phyloP scores from a whole-genome alignment of 345 rosid genomes.

The Pistacia atlantica region DNA sequence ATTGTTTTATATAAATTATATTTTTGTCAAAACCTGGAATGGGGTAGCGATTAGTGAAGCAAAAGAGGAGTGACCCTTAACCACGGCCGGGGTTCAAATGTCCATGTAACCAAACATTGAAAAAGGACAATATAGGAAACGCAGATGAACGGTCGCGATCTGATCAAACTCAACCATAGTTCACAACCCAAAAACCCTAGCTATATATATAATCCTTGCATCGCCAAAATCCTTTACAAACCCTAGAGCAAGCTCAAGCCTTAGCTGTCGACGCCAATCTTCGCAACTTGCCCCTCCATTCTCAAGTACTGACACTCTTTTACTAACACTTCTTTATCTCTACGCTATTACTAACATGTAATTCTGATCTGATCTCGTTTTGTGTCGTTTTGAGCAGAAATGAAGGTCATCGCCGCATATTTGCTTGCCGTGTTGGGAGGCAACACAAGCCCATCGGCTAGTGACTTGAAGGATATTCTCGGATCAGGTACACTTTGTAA shows the following conservation, averaged over 20 bases:
- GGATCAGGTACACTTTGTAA: conserved; percentile 50
- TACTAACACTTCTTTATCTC: not conserved
- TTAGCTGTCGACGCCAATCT: not conserved
- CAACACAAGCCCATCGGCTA: conserved; percentile 52
- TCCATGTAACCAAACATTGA: not conserved
- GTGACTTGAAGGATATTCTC: conserved; percentile 59
- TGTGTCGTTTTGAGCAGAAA: conserved; percentile 25
- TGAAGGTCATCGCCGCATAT: conserved; percentile 82
- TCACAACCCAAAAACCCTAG: conserved; percentile 26
- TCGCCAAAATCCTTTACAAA: not conserved
- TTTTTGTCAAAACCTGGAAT: too few relatives aligned
- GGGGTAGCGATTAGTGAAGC: too few relatives aligned
- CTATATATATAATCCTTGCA: conserved; percentile 18
- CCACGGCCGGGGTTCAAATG: not conserved
- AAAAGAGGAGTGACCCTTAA: not conserved
- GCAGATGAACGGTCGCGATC: conserved; percentile 13
- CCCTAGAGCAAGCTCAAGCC: not conserved
- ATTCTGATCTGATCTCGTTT: not conserved
- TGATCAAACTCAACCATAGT: not conserved
- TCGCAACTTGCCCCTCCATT: not conserved
- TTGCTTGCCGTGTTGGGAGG: conserved; percentile 79
- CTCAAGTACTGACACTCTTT: not conserved
- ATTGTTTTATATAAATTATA: too few relatives aligned
- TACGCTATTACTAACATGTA: not conserved
- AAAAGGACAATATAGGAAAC: not conserved